Percentiles rank a stretch among this genome's conserved stretches.
phyloP scores from a whole-genome alignment of 2,329 filamentous ascomycete genomes.

The Intubia oerlemansii region DNA sequence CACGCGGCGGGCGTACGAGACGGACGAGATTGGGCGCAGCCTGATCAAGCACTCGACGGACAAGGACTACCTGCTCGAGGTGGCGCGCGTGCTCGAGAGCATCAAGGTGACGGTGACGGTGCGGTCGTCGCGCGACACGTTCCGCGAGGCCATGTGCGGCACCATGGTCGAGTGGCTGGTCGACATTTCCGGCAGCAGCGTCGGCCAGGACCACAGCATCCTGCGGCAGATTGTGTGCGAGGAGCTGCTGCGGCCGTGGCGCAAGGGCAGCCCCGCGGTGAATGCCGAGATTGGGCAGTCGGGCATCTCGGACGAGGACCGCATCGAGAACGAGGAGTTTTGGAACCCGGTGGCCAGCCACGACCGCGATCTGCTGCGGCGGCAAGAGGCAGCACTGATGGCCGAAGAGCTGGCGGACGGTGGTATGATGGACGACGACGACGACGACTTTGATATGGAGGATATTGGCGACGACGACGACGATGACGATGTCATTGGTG shows the following conservation, averaged over 20 bases:
- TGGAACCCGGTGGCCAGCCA: constrained; percentile 17
- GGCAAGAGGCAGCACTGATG: background rate
- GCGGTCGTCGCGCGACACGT: constrained; percentile 80
- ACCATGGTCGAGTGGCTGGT: constrained; percentile 90
- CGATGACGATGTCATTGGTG: constrained; percentile 10
- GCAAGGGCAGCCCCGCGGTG: constrained; percentile 59
- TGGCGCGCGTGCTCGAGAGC: constrained; percentile 75
- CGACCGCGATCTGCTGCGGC: constrained; percentile 16
- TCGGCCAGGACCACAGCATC: constrained; percentile 60
- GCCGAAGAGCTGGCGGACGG: too few species aligned
- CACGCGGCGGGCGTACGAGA: constrained; percentile 59
- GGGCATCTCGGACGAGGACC: constrained; percentile 65
- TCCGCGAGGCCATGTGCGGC: constrained; percentile 96
- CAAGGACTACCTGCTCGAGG: constrained; percentile 49
- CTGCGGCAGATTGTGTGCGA: constrained; percentile 71
- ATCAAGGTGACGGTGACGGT: constrained; percentile 95
- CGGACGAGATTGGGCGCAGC: constrained; percentile 71
- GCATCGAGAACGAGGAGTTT: too few species aligned
- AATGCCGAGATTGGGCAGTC: constrained; percentile 59
- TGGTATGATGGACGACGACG: too few species aligned
- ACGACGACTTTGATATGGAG: too few species aligned
- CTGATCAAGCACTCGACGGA: constrained; percentile 59
- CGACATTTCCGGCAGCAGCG: constrained; percentile 77
- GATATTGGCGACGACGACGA: constrained; percentile 19
- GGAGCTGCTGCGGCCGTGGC: constrained; percentile 76